phyloP scores from a whole-genome alignment of 1,139 yeast genomes.

The Pichia sp. region DNA sequence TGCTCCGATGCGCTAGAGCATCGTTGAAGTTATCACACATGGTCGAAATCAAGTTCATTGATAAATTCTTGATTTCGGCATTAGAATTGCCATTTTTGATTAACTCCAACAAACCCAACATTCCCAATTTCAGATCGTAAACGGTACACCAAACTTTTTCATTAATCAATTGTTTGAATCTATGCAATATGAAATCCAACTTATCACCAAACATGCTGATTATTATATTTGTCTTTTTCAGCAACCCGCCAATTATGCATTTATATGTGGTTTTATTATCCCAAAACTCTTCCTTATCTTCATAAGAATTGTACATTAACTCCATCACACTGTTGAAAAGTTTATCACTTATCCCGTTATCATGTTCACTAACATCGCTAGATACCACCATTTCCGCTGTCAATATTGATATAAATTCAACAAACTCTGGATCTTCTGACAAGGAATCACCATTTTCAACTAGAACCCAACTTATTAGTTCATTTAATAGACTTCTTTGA shows the following conservation, averaged over 20 bases:
- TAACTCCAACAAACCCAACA: constrained; percentile 18
- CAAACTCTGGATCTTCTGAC: constrained; percentile 8
- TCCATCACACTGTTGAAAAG: constrained; percentile 4
- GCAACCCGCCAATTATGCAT: constrained; percentile 8
- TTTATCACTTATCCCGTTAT: constrained; percentile 4
- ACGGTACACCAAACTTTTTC: constrained; percentile 24
- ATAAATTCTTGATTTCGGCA: background rate
- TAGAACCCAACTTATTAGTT: constrained; percentile 10
- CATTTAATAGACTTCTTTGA: constrained; percentile 10
- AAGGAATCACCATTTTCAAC: constrained; percentile 8
- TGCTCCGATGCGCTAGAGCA: constrained; percentile 13
- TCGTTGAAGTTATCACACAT: constrained; percentile 3
- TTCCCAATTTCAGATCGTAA: constrained; percentile 48
- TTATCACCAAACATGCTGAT: constrained; percentile 7
- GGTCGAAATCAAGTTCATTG: constrained; percentile 2
- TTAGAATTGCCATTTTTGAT: background rate
- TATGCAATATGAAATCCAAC: constrained; percentile 3
- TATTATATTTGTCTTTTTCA: constrained; percentile 4
- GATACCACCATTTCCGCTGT: constrained; percentile 9
- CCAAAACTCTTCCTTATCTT: constrained; percentile 10
- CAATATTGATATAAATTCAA: constrained; percentile 8
- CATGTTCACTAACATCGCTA: constrained; percentile 1
- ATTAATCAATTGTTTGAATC: constrained; percentile 7
- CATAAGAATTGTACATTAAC: constrained; percentile 4
- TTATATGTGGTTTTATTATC: constrained; percentile 6